These are phyloP conservation scores for Aurinia saxatilis DNA, from an alignment of 345 rosid species.

Conservation along the genomic window DNA sequence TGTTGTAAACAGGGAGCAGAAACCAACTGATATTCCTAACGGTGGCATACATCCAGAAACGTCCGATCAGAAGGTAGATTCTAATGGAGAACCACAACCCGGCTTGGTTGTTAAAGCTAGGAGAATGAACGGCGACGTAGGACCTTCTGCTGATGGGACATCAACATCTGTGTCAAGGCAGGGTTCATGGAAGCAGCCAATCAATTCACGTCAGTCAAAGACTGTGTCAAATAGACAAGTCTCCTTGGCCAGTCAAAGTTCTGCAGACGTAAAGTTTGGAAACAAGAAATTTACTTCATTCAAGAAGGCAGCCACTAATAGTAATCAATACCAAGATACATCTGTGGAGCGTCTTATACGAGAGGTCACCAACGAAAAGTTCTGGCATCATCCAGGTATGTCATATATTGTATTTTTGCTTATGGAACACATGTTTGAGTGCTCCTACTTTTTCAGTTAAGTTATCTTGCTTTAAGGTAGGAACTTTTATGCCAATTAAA, in stretches of 20 bases:
- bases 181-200: conserved; percentile 73
- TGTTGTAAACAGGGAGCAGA: conserved; percentile 46
- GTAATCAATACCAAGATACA: conserved; percentile 70
- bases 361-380: conserved; percentile 89
- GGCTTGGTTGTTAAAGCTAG: conserved; percentile 47
- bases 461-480: conserved; percentile 25
- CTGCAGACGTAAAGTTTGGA: conserved; percentile 59
- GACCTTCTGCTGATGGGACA: conserved; percentile 48
- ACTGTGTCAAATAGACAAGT: conserved; percentile 53
- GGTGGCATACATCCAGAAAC: conserved; percentile 42
- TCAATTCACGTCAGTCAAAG: conserved; percentile 50
- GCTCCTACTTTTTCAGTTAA: conserved; percentile 16
- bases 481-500: conserved; percentile 29
- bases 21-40: conserved; percentile 47
- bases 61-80: conserved; percentile 50
- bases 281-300: conserved; percentile 58
- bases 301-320: conserved; percentile 45
- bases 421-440: conserved; percentile 14
- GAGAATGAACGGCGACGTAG: conserved; percentile 50
- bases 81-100: conserved; percentile 56
- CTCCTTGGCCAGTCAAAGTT: conserved; percentile 42
- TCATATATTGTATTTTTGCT: conserved; percentile 6
- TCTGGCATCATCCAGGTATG: conserved; percentile 70
- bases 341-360: conserved; percentile 99
- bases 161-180: conserved; percentile 57